Conservation (phyloP, 495 filamentous ascomycete genomes). For the Aspergillus conjunctus region DNA sequence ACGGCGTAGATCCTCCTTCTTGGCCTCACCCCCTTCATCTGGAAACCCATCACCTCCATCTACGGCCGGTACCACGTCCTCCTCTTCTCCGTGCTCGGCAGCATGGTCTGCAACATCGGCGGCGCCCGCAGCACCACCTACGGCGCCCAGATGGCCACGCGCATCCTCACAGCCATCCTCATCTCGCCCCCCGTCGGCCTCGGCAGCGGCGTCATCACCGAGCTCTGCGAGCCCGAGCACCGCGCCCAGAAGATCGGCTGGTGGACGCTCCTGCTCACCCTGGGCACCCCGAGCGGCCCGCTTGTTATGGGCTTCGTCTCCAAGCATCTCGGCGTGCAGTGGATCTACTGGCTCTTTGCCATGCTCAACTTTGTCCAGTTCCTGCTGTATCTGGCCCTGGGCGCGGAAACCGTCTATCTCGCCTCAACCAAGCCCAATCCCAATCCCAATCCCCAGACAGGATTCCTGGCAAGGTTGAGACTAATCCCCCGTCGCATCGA, state of each 20-base stretch:
- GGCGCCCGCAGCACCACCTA: conserved; percentile 35
- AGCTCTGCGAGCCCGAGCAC: conserved; percentile 32
- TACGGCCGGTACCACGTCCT: conserved; percentile 37
- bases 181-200: conserved; percentile 39
- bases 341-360: conserved; percentile 43
- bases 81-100: conserved; percentile 34
- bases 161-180: conserved; percentile 33
- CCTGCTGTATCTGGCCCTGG: conserved; percentile 28
- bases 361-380: conserved; percentile 38
- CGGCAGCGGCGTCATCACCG: conserved; percentile 37
- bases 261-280: conserved; percentile 38
- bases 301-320: conserved; percentile 41
- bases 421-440: conserved; percentile 11
- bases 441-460: not conserved
- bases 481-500: conserved; percentile 29
- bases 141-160: conserved; percentile 33
- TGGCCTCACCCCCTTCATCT: conserved; percentile 33
- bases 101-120: conserved; percentile 40
- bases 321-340: conserved; percentile 32
- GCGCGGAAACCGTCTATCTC: conserved; percentile 35
- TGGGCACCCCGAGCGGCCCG: conserved; percentile 34
- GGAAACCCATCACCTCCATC: conserved; percentile 34
- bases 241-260: conserved; percentile 37
- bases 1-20: conserved; percentile 33
- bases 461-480: conserved; percentile 21